Evolutionary conservation across 306 rosid species (phyloP).

Genomic region (Citrullus mucosospermus): DNA sequence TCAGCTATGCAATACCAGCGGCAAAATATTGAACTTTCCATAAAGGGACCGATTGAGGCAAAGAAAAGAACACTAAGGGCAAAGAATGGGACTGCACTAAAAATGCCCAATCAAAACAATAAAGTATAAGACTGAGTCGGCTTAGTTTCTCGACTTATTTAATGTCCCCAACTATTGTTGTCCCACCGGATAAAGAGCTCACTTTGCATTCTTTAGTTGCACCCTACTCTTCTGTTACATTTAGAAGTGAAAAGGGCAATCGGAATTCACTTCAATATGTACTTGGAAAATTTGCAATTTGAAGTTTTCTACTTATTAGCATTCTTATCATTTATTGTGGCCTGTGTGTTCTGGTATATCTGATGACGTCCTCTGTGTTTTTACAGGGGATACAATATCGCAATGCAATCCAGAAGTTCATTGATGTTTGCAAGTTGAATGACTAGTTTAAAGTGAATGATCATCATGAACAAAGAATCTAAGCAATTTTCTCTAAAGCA

Average conservation of each 20-base stretch:
- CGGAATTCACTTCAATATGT: background rate
- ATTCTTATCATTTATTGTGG: background rate
- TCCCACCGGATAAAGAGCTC: background rate
- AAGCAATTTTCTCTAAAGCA: background rate
- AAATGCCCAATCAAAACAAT: background rate
- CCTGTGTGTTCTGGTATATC: background rate
- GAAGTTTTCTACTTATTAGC: background rate
- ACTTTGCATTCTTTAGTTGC: background rate
- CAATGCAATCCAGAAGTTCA: constrained; percentile 62
- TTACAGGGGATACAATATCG: constrained; percentile 59
- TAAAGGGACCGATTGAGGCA: background rate
- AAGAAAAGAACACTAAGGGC: background rate
- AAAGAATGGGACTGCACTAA: background rate
- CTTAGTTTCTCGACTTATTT: background rate
- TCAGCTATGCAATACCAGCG: background rate
- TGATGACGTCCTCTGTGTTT: background rate
- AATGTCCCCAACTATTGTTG: background rate
- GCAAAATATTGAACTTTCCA: background rate
- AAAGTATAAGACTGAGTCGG: background rate
- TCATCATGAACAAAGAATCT: constrained; percentile 4
- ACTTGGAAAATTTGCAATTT: background rate
- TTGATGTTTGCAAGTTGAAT: constrained; percentile 56
- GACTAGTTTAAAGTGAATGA: constrained; percentile 24
- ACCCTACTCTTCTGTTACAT: background rate
- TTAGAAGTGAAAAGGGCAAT: background rate